Evolutionary conservation across 257 asterid genomes (phyloP), one percentile per base, ranked within the genome.

Genomic region (Salvia hispanica): DNA sequence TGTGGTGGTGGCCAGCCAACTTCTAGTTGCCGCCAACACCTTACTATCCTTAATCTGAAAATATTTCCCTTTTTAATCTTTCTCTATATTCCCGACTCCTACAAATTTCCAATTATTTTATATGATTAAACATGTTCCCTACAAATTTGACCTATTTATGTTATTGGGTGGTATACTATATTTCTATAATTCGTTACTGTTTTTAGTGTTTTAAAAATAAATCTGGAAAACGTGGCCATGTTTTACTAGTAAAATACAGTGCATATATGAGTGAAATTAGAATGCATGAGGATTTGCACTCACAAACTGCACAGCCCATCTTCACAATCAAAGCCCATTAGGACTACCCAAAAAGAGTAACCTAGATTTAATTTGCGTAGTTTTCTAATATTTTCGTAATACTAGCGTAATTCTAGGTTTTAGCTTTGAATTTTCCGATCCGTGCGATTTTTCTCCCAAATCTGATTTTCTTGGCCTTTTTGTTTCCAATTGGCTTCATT

Each of bases 391-490:
- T n/a, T n/a, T n/a, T n/a, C n/a, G n/a, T n/a, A n/a, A n/a, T n/a
- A n/a, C n/a, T n/a, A n/a, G n/a, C n/a, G n/a, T n/a, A 75, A 39
- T 74, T 80, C 77, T 75, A 75, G 76, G 83, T 76, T 79, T 75
- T 18, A 47, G 70, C 56, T 56, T 68, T 73, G 13, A 11, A 55
- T 65, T 70, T 61, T 59, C 59, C 68, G 85, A 82, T 82, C 83
- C 63, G 64, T 69, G 9, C 36, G 56, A 63, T 73, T 68, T 50
- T 42, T 6, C n/a, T n/a, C 34, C 16, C 59, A 62, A 39, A 70
- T 39, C 70, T 57, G 11, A 9, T 37, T 47, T 59, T 31, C 3
- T 21, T 11, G 50, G 34, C 16, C 4, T 37, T 54, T 73, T 45
- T 9, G 4, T 7, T 0, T 10, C 56, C 70, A 6, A n/a, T 69